Evolutionary conservation across 2,329 filamentous ascomycete species (phyloP), one percentile per base, ranked within the genome.

Genomic region (Beauveria brongniartii): DNA sequence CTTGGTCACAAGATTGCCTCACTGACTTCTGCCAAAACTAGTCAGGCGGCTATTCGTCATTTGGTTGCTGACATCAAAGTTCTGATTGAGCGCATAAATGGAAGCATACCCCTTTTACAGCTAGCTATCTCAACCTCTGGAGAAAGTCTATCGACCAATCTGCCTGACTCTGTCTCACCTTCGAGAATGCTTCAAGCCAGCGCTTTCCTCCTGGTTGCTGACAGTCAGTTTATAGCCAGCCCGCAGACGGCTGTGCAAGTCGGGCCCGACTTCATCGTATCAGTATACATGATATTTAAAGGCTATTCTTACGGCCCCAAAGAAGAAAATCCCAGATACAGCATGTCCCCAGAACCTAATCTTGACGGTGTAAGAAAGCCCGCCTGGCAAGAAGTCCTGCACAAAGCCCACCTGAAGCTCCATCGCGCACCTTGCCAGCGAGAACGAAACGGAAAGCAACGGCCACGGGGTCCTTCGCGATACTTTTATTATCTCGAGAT

Each of bases 381-480:
- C 0, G 89, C 92, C 0, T 97, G 94, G 94, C 94, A 97, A 71
- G 93, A 99, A 71, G 92, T 96, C 46, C 87, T 97, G 63, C 92
- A 97, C 76, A 99, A 97, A 72, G 90, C 92, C 20, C 84, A 87
- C 44, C 85, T 97, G 14, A 91, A 92, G 62, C 78, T 99, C 12
- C 82, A 89, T 67, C 82, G 92, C 53, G 83, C 90, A 0, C 89
- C 86, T 53, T 44, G n/a, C 14, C 28, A 2, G 22, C 16, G 5
- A 41, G n/a, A 16, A 12, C 46, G 30, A 26, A 18, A 24, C 12
- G 34, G 34, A 18, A 34, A 56, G n/a, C 24, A 58, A n/a, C 6
- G 18, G 24, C 9, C 24, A 40, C 6, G 14, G 8, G 3, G 48
- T 2, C 50, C 64, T 24, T 55, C 53, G 6, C 73, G 75, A 44